Evolutionary conservation across 495 filamentous ascomycete species (phyloP).

Genomic region (Podospora comata): DNA sequence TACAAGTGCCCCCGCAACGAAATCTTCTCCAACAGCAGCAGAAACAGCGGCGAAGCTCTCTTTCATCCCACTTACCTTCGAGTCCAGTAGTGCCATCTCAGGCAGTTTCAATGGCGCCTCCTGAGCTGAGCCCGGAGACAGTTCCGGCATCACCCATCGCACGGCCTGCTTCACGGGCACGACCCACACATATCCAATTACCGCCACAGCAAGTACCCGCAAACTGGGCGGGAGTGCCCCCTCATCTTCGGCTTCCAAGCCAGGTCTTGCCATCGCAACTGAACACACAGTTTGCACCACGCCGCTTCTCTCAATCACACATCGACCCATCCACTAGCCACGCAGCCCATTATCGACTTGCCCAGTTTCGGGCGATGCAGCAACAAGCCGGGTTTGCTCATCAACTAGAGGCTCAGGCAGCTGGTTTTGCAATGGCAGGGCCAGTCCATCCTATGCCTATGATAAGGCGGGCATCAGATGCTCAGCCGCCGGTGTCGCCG

Average conservation of each 20-base stretch:
- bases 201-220: not conserved
- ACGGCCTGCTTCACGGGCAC: not conserved
- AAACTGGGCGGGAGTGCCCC: not conserved
- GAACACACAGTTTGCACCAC: not conserved
- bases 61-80: not conserved
- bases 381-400: not conserved
- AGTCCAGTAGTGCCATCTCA: not conserved
- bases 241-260: not conserved
- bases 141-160: not conserved
- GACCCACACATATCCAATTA: not conserved
- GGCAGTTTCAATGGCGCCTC: not conserved
- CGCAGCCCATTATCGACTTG: not conserved
- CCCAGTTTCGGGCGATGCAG: not conserved
- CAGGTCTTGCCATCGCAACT: not conserved
- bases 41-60: not conserved
- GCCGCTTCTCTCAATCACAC: not conserved
- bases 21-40: not conserved
- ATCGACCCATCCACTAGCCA: not conserved
- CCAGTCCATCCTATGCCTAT: not conserved
- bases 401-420: not conserved
- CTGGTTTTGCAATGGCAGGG: not conserved
- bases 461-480: not conserved
- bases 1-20: not conserved
- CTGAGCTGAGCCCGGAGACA: not conserved
- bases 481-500: constrained; percentile 4